These are phyloP conservation scores for Proliferodiscus dingleyae DNA, from an alignment of 2,329 filamentous ascomycete species.

Conservation along the genomic window DNA sequence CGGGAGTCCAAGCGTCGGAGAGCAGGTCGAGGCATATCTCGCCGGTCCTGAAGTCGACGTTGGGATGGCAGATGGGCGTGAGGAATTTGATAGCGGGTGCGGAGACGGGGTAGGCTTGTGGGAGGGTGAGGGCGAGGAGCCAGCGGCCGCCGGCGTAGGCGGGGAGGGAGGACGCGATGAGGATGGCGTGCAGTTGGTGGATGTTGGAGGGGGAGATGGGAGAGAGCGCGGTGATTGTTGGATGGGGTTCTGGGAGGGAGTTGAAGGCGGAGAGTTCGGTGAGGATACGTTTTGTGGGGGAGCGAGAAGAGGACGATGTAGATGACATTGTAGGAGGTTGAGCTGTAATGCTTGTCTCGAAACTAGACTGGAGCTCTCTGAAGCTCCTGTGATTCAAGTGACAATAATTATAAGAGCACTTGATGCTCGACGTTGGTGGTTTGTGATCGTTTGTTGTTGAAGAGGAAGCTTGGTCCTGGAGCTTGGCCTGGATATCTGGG, in stretches of 20 bases:
- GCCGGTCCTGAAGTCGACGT: conserved; percentile 68
- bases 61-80: conserved; percentile 84
- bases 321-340: background rate
- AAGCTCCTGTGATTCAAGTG: too few relatives aligned
- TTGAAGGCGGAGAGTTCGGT: conserved; percentile 47
- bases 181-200: conserved; percentile 54
- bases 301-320: conserved; percentile 33
- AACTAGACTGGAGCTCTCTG: too few relatives aligned
- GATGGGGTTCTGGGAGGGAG: conserved; percentile 42
- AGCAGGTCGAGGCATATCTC: conserved; percentile 94
- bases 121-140: conserved; percentile 74
- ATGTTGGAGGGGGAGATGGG: conserved; percentile 51
- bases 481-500: background rate
- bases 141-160: conserved; percentile 60
- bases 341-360: background rate
- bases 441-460: background rate
- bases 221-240: conserved; percentile 57
- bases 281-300: conserved; percentile 51
- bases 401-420: too few relatives aligned
- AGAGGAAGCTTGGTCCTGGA: background rate
- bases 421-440: background rate
- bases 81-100: conserved; percentile 75
- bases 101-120: conserved; percentile 69
- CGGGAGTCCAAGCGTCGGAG: conserved; percentile 73
- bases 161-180: conserved; percentile 41